Base-by-base conservation (phyloP, 106 monocot genomes). In the Phalaenopsis equestris region DNA sequence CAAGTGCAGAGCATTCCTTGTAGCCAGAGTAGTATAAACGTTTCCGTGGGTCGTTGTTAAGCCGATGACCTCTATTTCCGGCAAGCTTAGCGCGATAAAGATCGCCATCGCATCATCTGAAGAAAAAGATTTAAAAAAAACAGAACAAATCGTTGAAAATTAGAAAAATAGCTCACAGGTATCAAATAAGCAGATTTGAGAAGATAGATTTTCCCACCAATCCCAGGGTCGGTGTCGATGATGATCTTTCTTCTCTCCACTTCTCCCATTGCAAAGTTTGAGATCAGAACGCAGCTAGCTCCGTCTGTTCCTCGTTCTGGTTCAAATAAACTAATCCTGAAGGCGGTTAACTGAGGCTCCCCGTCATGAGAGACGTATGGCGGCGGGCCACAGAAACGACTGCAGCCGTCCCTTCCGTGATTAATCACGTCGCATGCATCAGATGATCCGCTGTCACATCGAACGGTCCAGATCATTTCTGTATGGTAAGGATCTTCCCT, bases 91-190 rank as follows among this genome's bases (percentile, higher is more conserved):
- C 14, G 94, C 99, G 45, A 99, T 84, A 78, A 94, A 91, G 15
- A 99, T 99, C 68, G 93, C 94, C 93, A 99, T 95, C 24, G 91
- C 93, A 75, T 99, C 99, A 90, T 99, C 99, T 99, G 67, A 16
- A 7, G 37, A n/a, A 4, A 3, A 64, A 79, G 30, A 30, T 30
- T 30, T 30, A 30, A 30, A 30, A 30, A 30, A 30, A 30, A 30
- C 30, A 30, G 10, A 70, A 1, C n/a, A 37, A 68, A 73, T 21
- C 52, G 52, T 52, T 52, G 7, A 19, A 11, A 78, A 8, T 3
- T 8, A 38, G 43, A 78, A 12, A 42, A 12, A 1, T 14, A 10
- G 21, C 41, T 52, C 49, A 24, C 3, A 48, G 14, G 6, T 24
- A 64, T 57, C n/a, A 39, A 30, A 30, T 30, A 30, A 30, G 30